These are phyloP conservation scores for Fusarium sp. DNA, from an alignment of 2,329 filamentous ascomycete genomes.

Conservation along the genomic window DNA sequence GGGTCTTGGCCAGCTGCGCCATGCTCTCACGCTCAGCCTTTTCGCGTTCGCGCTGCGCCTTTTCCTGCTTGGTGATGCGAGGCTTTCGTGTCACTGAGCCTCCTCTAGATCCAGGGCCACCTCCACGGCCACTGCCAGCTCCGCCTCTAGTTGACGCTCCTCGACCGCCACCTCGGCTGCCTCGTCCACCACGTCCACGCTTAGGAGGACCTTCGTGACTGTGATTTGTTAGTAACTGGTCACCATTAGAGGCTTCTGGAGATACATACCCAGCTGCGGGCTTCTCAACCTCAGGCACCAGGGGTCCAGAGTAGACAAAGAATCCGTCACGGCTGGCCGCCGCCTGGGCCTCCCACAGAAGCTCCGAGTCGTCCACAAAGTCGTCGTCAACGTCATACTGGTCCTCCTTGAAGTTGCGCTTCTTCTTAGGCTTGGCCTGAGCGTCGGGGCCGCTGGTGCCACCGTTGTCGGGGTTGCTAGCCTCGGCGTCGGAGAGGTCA, in stretches of 20 bases:
- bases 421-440: conserved; percentile 78
- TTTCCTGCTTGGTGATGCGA: conserved; percentile 87
- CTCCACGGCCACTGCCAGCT: conserved; percentile 58
- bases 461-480: conserved; percentile 89
- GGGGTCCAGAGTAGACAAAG: conserved; percentile 95
- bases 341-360: conserved; percentile 95
- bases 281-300: conserved; percentile 89
- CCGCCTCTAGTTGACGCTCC: conserved; percentile 71
- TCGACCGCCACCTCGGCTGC: conserved; percentile 66
- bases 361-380: conserved; percentile 92
- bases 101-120: conserved; percentile 78
- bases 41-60: conserved; percentile 83
- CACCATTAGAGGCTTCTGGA: not conserved
- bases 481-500: conserved; percentile 79
- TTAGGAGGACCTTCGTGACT: conserved; percentile 81
- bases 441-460: conserved; percentile 70
- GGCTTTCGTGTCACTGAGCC: conserved; percentile 82
- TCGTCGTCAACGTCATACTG: conserved; percentile 87
- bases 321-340: conserved; percentile 96
- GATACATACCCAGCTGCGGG: conserved; percentile 64
- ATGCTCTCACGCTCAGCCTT: conserved; percentile 78
- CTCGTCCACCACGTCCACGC: conserved; percentile 69
- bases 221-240: conserved; percentile 50
- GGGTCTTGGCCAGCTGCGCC: conserved; percentile 55
- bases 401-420: conserved; percentile 83